These are phyloP conservation scores for Aspergillus cejpii DNA, from an alignment of 2,329 filamentous ascomycete species.

Conservation along the genomic window DNA sequence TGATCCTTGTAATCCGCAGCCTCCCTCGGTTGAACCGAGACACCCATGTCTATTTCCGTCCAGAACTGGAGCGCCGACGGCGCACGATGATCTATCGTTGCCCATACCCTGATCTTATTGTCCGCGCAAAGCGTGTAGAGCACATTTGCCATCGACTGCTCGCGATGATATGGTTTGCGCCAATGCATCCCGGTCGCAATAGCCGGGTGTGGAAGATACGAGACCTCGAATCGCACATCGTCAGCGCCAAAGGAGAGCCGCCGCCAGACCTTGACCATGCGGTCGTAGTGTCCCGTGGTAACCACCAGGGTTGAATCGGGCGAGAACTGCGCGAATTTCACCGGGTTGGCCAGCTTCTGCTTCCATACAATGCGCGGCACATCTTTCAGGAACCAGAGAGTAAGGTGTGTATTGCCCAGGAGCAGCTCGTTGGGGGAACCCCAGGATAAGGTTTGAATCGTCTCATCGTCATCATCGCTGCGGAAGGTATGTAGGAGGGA, in stretches of 20 bases:
- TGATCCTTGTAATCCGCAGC: slow-evolving; percentile 36
- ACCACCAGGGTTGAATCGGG: slow-evolving; percentile 84
- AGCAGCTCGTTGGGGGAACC: slow-evolving; percentile 78
- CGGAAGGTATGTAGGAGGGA: slow-evolving; percentile 49
- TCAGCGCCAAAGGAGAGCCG: slow-evolving; percentile 75
- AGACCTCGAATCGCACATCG: slow-evolving; percentile 81
- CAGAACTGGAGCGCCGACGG: slow-evolving; percentile 70
- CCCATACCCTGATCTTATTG: slow-evolving; percentile 75
- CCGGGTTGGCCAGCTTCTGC: slow-evolving; percentile 63
- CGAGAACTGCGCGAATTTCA: slow-evolving; percentile 70
- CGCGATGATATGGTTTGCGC: slow-evolving; percentile 68
- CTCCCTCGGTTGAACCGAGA: slow-evolving; percentile 58
- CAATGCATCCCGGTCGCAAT: slow-evolving; percentile 79
- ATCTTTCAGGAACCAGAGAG: slow-evolving; percentile 58
- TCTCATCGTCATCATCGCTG: slow-evolving; percentile 40
- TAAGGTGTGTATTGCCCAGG: slow-evolving; percentile 62
- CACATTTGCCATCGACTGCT: slow-evolving; percentile 76
- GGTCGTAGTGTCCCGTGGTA: slow-evolving; percentile 69
- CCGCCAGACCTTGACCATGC: slow-evolving; percentile 87
- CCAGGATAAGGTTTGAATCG: slow-evolving; percentile 68
- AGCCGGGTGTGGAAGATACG: slow-evolving; percentile 78
- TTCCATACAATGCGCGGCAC: slow-evolving; percentile 58
- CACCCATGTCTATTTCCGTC: slow-evolving; percentile 68
- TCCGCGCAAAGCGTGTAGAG: slow-evolving; percentile 86
- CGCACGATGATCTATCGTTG: slow-evolving; percentile 63